Evolutionary conservation across 495 filamentous ascomycete genomes (phyloP).

Genomic region (Geoglossum glabrum): DNA sequence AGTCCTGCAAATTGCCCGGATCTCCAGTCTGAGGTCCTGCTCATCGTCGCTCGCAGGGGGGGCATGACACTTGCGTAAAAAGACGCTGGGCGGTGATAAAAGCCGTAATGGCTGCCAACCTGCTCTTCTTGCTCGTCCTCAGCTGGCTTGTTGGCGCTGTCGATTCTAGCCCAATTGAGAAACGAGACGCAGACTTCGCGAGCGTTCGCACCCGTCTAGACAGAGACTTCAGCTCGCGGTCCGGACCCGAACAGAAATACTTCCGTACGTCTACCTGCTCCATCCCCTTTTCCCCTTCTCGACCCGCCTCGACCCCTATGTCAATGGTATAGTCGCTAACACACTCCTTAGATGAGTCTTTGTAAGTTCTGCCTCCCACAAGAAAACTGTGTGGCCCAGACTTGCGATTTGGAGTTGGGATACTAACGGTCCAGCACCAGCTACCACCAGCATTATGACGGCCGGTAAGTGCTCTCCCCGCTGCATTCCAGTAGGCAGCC

Average conservation of each 20-base stretch:
- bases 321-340: not conserved
- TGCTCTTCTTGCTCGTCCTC: not conserved
- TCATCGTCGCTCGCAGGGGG: not conserved
- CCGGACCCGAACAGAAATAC: not conserved
- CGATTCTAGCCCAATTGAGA: not conserved
- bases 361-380: not conserved
- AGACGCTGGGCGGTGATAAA: not conserved
- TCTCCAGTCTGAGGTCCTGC: too few species aligned
- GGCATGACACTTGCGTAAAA: not conserved
- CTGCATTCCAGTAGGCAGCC: not conserved
- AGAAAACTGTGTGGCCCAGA: not conserved
- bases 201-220: not conserved
- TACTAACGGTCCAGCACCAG: not conserved
- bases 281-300: too few species aligned
- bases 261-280: not conserved
- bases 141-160: not conserved
- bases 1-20: too few species aligned
- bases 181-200: not conserved
- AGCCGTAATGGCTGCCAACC: not conserved
- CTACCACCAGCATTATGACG: constrained; percentile 4
- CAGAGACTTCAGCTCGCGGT: not conserved
- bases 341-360: not conserved
- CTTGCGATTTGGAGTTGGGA: not conserved
- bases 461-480: not conserved
- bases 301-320: not conserved